Evolutionary conservation across 805 yeast genomes (phyloP).

Genomic region (Phaffomyces opuntiae): DNA sequence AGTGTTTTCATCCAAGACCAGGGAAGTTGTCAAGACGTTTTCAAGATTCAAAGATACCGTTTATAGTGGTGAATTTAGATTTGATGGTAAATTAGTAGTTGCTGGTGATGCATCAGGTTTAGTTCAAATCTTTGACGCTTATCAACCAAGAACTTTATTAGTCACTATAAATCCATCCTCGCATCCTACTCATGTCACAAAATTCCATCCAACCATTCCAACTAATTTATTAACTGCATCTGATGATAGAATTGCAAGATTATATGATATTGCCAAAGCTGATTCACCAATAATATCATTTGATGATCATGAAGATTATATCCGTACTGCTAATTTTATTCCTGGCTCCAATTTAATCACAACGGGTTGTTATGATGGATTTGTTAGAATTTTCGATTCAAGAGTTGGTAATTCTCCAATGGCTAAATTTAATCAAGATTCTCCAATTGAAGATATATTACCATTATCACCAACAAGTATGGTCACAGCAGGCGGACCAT

Average conservation of each 20-base stretch:
- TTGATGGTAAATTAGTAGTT: constrained; percentile 83
- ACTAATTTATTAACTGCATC: constrained; percentile 81
- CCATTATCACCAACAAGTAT: constrained; percentile 65
- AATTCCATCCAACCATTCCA: constrained; percentile 73
- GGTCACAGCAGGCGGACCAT: constrained; percentile 75
- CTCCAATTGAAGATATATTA: constrained; percentile 81
- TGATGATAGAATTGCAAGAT: constrained; percentile 80
- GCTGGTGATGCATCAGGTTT: constrained; percentile 96
- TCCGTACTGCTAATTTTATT: constrained; percentile 73
- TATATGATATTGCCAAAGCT: constrained; percentile 81
- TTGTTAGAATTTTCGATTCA: constrained; percentile 77
- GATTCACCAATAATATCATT: constrained; percentile 66
- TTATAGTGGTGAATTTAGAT: constrained; percentile 83
- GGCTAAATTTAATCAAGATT: constrained; percentile 58
- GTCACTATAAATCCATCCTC: constrained; percentile 77
- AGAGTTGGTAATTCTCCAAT: constrained; percentile 53
- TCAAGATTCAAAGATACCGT: constrained; percentile 87
- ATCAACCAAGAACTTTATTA: constrained; percentile 68
- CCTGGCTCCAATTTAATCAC: constrained; percentile 77
- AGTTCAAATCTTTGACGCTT: constrained; percentile 84
- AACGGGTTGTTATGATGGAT: constrained; percentile 93
- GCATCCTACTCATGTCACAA: constrained; percentile 89
- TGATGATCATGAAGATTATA: constrained; percentile 78
- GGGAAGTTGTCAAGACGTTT: constrained; percentile 84
- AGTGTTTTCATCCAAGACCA: constrained; percentile 86